Conservation (phyloP, 768 basidiomycete genomes). For the Coprinellus micaceus region DNA sequence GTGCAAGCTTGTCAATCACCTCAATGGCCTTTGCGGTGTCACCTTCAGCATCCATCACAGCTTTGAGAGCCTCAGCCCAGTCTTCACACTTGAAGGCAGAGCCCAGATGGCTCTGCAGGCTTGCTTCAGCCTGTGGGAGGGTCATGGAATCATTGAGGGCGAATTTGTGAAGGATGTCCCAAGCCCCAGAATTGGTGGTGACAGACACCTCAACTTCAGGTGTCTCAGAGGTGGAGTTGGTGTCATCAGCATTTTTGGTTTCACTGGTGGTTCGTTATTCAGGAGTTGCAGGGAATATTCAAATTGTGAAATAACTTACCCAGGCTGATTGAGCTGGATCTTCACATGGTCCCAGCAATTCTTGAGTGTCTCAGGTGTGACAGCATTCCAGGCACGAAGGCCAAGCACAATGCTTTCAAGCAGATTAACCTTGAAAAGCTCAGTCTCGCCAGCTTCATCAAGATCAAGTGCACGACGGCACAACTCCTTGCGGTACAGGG, state of each 20-base stretch:
- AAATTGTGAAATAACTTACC: background rate
- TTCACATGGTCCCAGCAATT: conserved; percentile 35
- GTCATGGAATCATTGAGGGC: background rate
- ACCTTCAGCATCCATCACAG: conserved; percentile 14
- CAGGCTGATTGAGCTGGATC: conserved; percentile 15
- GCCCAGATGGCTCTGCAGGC: conserved; percentile 4
- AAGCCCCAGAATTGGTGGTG: background rate
- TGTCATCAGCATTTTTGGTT: background rate
- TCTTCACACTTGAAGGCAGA: conserved; percentile 6
- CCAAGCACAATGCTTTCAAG: conserved; percentile 33
- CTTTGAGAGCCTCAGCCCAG: conserved; percentile 9
- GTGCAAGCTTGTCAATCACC: background rate
- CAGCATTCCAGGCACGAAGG: conserved; percentile 26
- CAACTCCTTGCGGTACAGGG: conserved; percentile 26
- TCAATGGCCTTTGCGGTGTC: conserved; percentile 6
- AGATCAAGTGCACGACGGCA: conserved; percentile 23
- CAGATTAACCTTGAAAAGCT: conserved; percentile 35
- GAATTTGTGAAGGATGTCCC: conserved; percentile 2
- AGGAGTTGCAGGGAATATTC: too few species aligned
- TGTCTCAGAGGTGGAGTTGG: background rate
- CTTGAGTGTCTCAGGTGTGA: conserved; percentile 27
- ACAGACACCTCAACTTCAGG: background rate
- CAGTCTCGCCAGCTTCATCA: conserved; percentile 26
- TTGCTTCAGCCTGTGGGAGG: background rate
- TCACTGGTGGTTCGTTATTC: background rate